Percentiles rank a stretch among this genome's conserved stretches.
Conservation (phyloP, 768 basidiomycete genomes). For the Podaxis carcinomalis region DNA sequence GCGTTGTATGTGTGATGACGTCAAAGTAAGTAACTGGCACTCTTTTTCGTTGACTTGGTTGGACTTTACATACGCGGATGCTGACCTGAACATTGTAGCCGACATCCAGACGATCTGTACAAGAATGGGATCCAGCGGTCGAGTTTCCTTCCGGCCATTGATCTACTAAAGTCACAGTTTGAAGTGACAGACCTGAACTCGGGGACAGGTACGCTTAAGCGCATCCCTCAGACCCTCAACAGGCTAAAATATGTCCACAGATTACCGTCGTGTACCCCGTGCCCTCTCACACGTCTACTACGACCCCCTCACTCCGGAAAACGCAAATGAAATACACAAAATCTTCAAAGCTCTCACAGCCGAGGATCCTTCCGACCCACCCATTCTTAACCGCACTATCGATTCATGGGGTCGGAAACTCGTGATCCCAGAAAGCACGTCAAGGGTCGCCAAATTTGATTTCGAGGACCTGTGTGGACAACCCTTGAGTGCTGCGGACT, state of each 20-base stretch:
- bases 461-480: constrained; percentile 86
- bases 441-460: constrained; percentile 76
- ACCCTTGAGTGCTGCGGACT: constrained; percentile 92
- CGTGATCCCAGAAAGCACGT: constrained; percentile 73
- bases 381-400: constrained; percentile 59
- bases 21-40: constrained; percentile 70
- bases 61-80: neutral
- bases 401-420: constrained; percentile 90
- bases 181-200: constrained; percentile 92
- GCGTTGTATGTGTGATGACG: constrained; percentile 93
- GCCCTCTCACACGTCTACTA: constrained; percentile 95
- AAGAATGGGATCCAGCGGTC: constrained; percentile 97
- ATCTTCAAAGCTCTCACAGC: constrained; percentile 74
- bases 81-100: constrained; percentile 45
- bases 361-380: constrained; percentile 47
- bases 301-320: constrained; percentile 67
- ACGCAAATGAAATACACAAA: constrained; percentile 69
- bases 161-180: constrained; percentile 83
- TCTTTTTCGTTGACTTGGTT: neutral
- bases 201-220: constrained; percentile 67
- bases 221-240: neutral
- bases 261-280: constrained; percentile 92
- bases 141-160: constrained; percentile 93
- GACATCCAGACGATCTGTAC: constrained; percentile 95
- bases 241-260: constrained; percentile 30